Conservation (phyloP, 345 rosid species). For the Lepidium sativum region DNA sequence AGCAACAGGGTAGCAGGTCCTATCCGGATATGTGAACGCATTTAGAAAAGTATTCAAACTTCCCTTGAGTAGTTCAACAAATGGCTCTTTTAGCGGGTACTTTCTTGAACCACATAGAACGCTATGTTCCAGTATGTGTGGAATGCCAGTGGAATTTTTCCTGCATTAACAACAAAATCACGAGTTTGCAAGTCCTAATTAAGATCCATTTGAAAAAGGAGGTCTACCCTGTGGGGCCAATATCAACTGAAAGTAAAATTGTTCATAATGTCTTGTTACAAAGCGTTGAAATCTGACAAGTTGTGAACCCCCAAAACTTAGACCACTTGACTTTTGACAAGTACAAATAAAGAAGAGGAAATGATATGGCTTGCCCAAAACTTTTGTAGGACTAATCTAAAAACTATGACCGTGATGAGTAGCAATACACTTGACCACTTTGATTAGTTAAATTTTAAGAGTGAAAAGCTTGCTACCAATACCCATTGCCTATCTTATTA, state of each 20-base stretch:
- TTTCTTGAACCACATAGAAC: slow-evolving; percentile 94
- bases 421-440: slow-evolving; percentile 1
- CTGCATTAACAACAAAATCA: slow-evolving; percentile 38
- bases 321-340: slow-evolving; percentile 1
- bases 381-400: background rate
- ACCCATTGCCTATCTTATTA: background rate
- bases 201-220: background rate
- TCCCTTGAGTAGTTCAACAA: slow-evolving; percentile 89
- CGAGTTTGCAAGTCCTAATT: background rate
- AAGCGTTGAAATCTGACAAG: background rate
- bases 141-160: slow-evolving; percentile 94
- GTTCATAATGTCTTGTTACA: background rate
- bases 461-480: background rate
- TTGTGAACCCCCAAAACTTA: background rate
- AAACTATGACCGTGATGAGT: background rate
- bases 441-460: background rate
- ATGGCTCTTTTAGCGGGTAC: slow-evolving; percentile 96
- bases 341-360: background rate
- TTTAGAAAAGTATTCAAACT: slow-evolving; percentile 89
- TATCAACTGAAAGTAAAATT: background rate
- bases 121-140: slow-evolving; percentile 95
- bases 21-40: slow-evolving; percentile 96
- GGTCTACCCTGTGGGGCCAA: background rate
- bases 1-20: slow-evolving; percentile 98
- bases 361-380: background rate